Base-by-base conservation (phyloP, 78 protist genomes). In the Andalucia godoyi region DNA sequence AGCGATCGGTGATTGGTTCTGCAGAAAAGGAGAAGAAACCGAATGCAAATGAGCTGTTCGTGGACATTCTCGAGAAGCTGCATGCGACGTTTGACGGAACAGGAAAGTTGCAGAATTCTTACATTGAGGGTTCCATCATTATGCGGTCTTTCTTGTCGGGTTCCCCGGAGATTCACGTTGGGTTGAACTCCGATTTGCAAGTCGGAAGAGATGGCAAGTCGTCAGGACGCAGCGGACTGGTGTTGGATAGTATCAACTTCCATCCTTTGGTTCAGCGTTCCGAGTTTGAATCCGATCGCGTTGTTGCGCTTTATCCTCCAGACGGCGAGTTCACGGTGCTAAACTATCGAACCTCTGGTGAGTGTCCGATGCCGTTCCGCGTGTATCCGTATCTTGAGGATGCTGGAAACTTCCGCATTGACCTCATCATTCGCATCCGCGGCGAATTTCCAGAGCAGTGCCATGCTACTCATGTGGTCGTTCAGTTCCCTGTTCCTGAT, bases 41-140 rank as follows among this genome's bases (percentile, higher is more conserved):
- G 25, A 23, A 38, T 37, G 51, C 25, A 25, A 74, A 87, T 51
- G 88, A 86, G 40, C 62, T 87, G 30, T 87, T 76, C 64, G 76
- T 87, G 27, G 93, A 87, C 55, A 34, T 87, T 23, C 49, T 85
- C 49, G 93, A 87, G 52, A 62, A 76, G n/a, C 51, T 87, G 50
- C 76, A 85, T 1, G 81, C 77, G 4, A 8, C 72, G 8, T 51
- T 78, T 36, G 36, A 61, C 58, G n/a, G 73, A 0, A 53, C 61
- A n/a, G 93, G 93, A 27, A 13, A 21, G 18, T 42, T 84, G 7
- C 30, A 77, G 6, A 55, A 68, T 46, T 71, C 67, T 25, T 72
- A 85, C 40, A 62, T 89, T 39, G 84, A 77, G 61, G 94, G 94
- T n/a, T 64, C 71, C 37, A 84, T 88, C 37, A 72, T 72, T 38